A percentile compares a stretch with the other conserved stretches of the same genome.
Conservation (phyloP, 257 asterid genomes). For the Anisodus tanguticus region DNA sequence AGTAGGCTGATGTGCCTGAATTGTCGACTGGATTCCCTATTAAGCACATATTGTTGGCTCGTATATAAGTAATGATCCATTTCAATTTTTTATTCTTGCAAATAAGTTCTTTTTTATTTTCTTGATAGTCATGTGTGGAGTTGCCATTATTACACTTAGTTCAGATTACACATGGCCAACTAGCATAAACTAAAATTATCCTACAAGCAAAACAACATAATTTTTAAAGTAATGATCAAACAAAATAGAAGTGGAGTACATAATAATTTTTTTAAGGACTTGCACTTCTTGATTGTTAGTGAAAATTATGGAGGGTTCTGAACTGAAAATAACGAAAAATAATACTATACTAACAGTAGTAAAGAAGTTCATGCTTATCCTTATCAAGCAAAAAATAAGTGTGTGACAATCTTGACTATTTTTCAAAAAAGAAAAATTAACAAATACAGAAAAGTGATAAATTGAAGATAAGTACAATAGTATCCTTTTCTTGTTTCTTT, state of each 20-base stretch:
- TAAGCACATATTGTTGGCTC: neutral
- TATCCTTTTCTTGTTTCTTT: neutral
- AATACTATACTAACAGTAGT: neutral
- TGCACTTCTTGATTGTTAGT: neutral
- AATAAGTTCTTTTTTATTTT: neutral
- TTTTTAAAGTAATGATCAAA: neutral
- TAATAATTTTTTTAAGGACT: neutral
- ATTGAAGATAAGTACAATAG: neutral
- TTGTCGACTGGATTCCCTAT: neutral
- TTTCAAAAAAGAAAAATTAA: slow-evolving; percentile 4
- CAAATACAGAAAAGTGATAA: neutral
- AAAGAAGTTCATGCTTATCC: neutral
- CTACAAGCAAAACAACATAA: neutral
- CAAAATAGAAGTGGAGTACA: neutral
- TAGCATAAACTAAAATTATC: neutral
- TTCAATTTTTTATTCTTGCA: neutral
- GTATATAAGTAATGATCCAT: neutral
- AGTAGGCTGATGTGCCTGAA: slow-evolving; percentile 5
- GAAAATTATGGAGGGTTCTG: neutral
- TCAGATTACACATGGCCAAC: neutral
- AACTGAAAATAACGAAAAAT: neutral
- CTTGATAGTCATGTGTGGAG: neutral
- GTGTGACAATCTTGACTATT: slow-evolving; percentile 14
- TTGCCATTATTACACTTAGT: neutral
- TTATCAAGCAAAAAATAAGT: neutral